phyloP scores from a whole-genome alignment of 2,329 filamentous ascomycete species.

The Colletotrichum noveboracense region DNA sequence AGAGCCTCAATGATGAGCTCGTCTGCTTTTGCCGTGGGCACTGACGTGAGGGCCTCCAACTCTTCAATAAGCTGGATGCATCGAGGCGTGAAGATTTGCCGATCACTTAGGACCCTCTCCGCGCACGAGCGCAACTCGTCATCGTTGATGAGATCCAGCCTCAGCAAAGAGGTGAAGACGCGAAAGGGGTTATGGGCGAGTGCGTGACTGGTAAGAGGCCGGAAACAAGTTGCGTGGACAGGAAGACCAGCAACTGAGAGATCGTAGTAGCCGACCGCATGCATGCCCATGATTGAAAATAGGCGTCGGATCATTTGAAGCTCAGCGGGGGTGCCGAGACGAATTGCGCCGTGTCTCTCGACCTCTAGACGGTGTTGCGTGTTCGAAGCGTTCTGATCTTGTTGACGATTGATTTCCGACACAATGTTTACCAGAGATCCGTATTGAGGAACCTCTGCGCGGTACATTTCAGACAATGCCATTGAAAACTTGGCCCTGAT shows the following conservation, averaged over 20 bases:
- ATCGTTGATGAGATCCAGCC: slow-evolving; percentile 43
- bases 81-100: slow-evolving; percentile 45
- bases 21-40: slow-evolving; percentile 25
- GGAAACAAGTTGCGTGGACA: slow-evolving; percentile 57
- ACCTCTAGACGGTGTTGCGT: slow-evolving; percentile 19
- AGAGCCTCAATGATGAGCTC: slow-evolving; percentile 47
- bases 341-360: slow-evolving; percentile 51
- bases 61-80: slow-evolving; percentile 39
- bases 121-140: slow-evolving; percentile 34
- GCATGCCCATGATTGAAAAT: slow-evolving; percentile 51
- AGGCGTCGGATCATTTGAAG: slow-evolving; percentile 45
- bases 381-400: neutral
- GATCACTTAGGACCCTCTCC: slow-evolving; percentile 33
- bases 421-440: slow-evolving; percentile 25
- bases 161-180: slow-evolving; percentile 38
- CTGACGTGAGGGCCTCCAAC: neutral
- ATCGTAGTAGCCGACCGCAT: slow-evolving; percentile 58
- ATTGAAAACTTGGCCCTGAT: slow-evolving; percentile 22
- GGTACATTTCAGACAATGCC: slow-evolving; percentile 29
- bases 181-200: slow-evolving; percentile 48
- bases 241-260: slow-evolving; percentile 50
- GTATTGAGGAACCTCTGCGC: slow-evolving; percentile 26
- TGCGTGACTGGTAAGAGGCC: slow-evolving; percentile 38
- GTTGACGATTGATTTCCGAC: slow-evolving; percentile 13
- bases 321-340: slow-evolving; percentile 49